Evolutionary conservation across 108 stramenopile species (phyloP), one percentile per base, ranked within the genome.

Genomic region (Nitzschia putrida): DNA sequence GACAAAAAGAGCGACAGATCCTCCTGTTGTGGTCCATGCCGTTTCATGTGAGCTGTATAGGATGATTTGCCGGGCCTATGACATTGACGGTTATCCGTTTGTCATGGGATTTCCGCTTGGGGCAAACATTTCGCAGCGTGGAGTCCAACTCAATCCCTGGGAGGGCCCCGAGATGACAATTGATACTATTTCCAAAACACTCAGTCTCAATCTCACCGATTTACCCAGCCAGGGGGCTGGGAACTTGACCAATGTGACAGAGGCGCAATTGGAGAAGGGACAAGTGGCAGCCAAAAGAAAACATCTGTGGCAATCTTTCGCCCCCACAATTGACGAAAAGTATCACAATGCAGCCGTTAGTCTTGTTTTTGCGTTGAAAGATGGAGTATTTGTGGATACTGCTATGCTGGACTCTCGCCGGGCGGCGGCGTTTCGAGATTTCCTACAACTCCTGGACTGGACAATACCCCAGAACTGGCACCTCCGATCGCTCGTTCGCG

Each of bases 351-450:
- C 90, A 7, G 75, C 73, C 24, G 57, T 79, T 23, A 84, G 85
- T 18, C 90, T 94, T 72, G 76, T 88, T 47, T 91, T 90, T 69
- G 76, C 83, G 14, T 52, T 94, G 64, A 74, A 82, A 26, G 78
- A 84, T 57, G 79, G 79, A 8, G 47, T 49, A 2, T 49, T 49
- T 49, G 47, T 49, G n/a, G n/a, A 18, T 49, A 18, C 3, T 49
- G 47, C 1, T 3, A 49, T 4, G 18, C 6, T 49, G 47, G 47
- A 49, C 14, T 16, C 14, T 3, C 47, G n/a, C 3, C 47, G 47
- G 18, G 47, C 47, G 18, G 14, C 47, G 6, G 47, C 47, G 14
- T 49, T 49, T 16, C 47, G 47, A 1, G 47, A 49, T 3, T 49
- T 49, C 47, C 18, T 49, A 5, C n/a, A 49, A 6, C 47, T 49